Percentiles rank a stretch among this genome's conserved stretches.
These are phyloP conservation scores for Melocanna baccifera DNA, from an alignment of 176 grass and related monocot species.

Conservation along the genomic window DNA sequence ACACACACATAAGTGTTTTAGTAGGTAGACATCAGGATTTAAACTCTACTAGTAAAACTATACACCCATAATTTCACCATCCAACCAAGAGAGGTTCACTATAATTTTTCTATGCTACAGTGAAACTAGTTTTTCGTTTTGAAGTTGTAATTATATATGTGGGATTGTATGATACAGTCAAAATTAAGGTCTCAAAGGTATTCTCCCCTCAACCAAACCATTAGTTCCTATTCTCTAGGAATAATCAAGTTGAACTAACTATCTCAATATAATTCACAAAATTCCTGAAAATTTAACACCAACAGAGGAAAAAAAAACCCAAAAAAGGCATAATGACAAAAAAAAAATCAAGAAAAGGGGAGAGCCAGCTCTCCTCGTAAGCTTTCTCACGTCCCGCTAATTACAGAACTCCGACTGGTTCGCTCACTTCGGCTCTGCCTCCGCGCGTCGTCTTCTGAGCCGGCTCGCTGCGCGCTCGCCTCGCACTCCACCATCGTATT, in stretches of 20 bases:
- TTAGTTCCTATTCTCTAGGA: background rate
- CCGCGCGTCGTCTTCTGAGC: background rate
- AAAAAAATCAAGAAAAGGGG: background rate
- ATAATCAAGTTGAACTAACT: background rate
- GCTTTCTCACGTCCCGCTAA: background rate
- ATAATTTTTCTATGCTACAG: background rate
- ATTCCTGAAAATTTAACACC: background rate
- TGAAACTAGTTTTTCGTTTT: background rate
- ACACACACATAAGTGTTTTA: rapidly evolving
- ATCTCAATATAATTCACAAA: background rate
- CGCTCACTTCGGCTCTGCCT: slow-evolving; percentile 10
- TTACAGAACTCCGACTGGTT: slow-evolving; percentile 1
- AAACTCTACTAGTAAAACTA: too few species aligned
- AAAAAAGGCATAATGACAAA: background rate
- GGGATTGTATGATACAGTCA: background rate
- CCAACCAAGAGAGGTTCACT: too few species aligned
- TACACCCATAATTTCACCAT: too few species aligned
- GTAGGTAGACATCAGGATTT: too few species aligned
- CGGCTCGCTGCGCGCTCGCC: background rate
- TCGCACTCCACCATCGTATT: slow-evolving; percentile 3
- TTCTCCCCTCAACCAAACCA: background rate
- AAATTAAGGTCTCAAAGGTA: background rate
- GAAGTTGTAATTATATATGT: background rate
- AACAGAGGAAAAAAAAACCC: background rate
- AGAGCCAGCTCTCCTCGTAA: background rate